Conservation (phyloP, 305 asterid species). For the Fraxinus floribunda region DNA sequence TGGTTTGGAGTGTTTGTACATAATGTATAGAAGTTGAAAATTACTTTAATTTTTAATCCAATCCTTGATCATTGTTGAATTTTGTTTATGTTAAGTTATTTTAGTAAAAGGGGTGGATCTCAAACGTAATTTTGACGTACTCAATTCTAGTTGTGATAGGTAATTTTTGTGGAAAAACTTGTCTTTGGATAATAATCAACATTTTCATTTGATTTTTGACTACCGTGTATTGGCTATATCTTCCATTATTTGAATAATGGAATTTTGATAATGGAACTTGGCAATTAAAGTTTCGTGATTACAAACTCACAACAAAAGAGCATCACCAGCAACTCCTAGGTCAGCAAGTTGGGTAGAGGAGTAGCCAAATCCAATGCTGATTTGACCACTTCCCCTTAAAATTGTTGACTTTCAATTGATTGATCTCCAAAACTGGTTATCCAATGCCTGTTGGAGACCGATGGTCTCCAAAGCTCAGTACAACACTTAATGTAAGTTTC, state of each 20-base stretch:
- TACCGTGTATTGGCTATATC: slow-evolving; percentile 24
- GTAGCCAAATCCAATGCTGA: slow-evolving; percentile 63
- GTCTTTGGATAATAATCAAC: slow-evolving; percentile 12
- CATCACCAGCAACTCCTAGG: slow-evolving; percentile 57
- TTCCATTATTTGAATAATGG: slow-evolving; percentile 16
- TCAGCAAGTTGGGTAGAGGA: slow-evolving; percentile 51
- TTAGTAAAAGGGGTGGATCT: slow-evolving; percentile 18
- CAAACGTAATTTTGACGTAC: slow-evolving; percentile 7
- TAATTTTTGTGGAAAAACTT: slow-evolving; percentile 14
- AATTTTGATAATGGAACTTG: slow-evolving; percentile 11
- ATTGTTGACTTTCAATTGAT: slow-evolving; percentile 54
- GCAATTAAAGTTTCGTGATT: slow-evolving; percentile 22
- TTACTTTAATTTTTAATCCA: not conserved
- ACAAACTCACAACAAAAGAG: slow-evolving; percentile 46
- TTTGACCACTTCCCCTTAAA: slow-evolving; percentile 59
- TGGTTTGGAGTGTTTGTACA: not conserved
- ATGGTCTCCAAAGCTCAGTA: slow-evolving; percentile 57
- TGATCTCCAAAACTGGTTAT: slow-evolving; percentile 63
- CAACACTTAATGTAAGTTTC: slow-evolving; percentile 73
- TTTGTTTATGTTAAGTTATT: not conserved
- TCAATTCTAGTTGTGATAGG: slow-evolving; percentile 1
- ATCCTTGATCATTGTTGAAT: slow-evolving; percentile 8
- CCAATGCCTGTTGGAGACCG: slow-evolving; percentile 59
- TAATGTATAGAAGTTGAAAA: not conserved
- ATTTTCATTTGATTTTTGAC: slow-evolving; percentile 5